Conservation (phyloP, 495 filamentous ascomycete species). For the Aspergillus baeticus region DNA sequence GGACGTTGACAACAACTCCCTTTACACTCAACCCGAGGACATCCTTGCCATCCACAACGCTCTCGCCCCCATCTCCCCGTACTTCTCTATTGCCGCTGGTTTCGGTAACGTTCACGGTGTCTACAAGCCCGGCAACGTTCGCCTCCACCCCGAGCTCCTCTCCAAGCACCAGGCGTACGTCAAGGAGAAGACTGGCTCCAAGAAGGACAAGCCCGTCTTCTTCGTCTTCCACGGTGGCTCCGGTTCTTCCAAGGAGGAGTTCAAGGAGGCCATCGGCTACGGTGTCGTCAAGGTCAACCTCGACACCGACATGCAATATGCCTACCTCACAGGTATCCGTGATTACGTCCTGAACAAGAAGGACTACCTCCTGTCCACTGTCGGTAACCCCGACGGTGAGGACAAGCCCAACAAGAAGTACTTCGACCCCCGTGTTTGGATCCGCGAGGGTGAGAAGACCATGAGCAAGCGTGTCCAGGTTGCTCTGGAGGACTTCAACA, state of each 20-base stretch:
- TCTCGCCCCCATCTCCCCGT: constrained; percentile 76
- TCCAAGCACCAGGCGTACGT: constrained; percentile 92
- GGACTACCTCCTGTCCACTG: constrained; percentile 80
- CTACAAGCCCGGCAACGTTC: constrained; percentile 98
- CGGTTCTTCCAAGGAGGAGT: constrained; percentile 86
- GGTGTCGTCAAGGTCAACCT: constrained; percentile 97
- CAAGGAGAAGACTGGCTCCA: constrained; percentile 64
- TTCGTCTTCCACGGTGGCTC: constrained; percentile 99
- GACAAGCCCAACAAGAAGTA: constrained; percentile 99
- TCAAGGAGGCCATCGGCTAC: constrained; percentile 78
- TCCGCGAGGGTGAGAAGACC: constrained; percentile 96
- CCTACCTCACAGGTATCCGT: constrained; percentile 86
- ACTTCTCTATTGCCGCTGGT: constrained; percentile 97
- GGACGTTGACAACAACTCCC: constrained; percentile 87
- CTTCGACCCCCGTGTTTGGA: constrained; percentile 76
- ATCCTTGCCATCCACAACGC: constrained; percentile 86
- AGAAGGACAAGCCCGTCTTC: constrained; percentile 88
- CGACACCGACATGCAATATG: constrained; percentile 71
- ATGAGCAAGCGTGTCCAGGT: constrained; percentile 81
- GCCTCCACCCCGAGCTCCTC: constrained; percentile 90
- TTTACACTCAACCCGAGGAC: constrained; percentile 97
- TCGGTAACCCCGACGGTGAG: constrained; percentile 92
- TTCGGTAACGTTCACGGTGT: constrained; percentile 99
- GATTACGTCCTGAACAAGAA: constrained; percentile 94
- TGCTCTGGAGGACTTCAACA: constrained; percentile 89